Conservation (phyloP, 148 eudicot species). For the Limonium bicolor region DNA sequence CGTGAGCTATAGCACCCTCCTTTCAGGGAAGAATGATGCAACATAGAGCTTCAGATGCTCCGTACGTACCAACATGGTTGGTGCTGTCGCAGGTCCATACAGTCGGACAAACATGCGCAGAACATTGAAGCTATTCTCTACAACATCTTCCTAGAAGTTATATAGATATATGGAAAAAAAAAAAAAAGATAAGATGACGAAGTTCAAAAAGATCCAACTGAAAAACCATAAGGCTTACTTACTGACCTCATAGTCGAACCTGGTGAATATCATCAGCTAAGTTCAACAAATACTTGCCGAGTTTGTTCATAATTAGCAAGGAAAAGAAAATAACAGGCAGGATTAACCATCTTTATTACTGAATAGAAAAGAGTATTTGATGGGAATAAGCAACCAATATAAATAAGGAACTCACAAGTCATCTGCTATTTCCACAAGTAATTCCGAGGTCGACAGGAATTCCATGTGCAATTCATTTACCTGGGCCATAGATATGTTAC, state of each 20-base stretch:
- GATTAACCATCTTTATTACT: constrained; percentile 5
- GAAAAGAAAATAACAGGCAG: too few relatives aligned
- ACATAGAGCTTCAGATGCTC: background rate
- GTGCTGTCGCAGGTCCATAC: constrained; percentile 62
- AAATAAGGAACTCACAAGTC: constrained; percentile 58
- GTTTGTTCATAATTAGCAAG: constrained; percentile 5
- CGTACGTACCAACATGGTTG: constrained; percentile 60
- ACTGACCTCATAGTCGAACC: constrained; percentile 94
- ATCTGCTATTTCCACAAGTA: constrained; percentile 86
- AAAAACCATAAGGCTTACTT: background rate
- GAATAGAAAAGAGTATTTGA: background rate
- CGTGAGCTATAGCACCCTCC: background rate
- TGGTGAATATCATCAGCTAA: constrained; percentile 19
- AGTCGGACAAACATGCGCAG: constrained; percentile 78
- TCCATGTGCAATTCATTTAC: constrained; percentile 89
- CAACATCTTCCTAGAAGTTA: constrained; percentile 61
- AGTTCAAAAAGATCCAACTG: background rate
- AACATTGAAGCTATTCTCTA: constrained; percentile 77
- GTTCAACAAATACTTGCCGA: background rate
- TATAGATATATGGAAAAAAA: background rate
- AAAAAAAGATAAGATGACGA: background rate
- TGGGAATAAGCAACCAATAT: constrained; percentile 1
- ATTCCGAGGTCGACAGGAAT: constrained; percentile 71
- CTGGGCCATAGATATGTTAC: constrained; percentile 28
- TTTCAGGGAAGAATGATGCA: background rate